Conservation (phyloP, 768 basidiomycete genomes). For the Amanita thiersii region DNA sequence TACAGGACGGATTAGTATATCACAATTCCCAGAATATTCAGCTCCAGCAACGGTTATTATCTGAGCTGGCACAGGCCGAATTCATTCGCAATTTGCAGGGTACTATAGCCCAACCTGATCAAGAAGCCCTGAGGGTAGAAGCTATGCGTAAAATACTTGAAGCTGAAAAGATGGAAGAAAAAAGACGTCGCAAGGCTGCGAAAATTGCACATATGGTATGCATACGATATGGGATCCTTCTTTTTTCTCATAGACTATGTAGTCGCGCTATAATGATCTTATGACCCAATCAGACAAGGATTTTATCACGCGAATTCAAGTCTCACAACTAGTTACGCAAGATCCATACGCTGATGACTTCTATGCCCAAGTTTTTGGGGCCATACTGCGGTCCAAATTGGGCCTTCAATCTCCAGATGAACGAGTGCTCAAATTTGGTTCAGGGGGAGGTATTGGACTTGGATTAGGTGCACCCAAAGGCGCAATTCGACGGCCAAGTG, state of each 20-base stretch:
- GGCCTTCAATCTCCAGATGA: constrained; percentile 67
- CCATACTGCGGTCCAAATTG: constrained; percentile 72
- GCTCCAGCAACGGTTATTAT: constrained; percentile 68
- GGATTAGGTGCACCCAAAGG: constrained; percentile 60
- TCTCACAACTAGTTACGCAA: constrained; percentile 94
- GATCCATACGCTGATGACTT: constrained; percentile 99
- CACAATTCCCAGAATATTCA: constrained; percentile 55
- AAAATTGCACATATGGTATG: constrained; percentile 87
- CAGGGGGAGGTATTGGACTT: constrained; percentile 77
- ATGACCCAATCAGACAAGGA: constrained; percentile 99
- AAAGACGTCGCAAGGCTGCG: constrained; percentile 67
- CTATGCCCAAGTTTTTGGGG: constrained; percentile 94
- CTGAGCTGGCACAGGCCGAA: constrained; percentile 67
- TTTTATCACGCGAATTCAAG: constrained; percentile 98
- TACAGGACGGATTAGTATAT: constrained; percentile 47
- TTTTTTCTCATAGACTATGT: constrained; percentile 3
- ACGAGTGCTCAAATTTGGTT: constrained; percentile 79
- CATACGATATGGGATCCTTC: constrained; percentile 5
- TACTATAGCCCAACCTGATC: constrained; percentile 44
- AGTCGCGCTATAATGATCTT: constrained; percentile 90
- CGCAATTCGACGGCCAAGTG: constrained; percentile 65
- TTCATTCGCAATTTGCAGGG: constrained; percentile 58
- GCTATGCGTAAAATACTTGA: constrained; percentile 88
- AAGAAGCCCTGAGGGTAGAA: constrained; percentile 65
- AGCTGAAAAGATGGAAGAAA: constrained; percentile 84